Evolutionary conservation across 2,329 filamentous ascomycete genomes (phyloP), one percentile per base, ranked within the genome.

Genomic region (Dothideomycetes sp.): DNA sequence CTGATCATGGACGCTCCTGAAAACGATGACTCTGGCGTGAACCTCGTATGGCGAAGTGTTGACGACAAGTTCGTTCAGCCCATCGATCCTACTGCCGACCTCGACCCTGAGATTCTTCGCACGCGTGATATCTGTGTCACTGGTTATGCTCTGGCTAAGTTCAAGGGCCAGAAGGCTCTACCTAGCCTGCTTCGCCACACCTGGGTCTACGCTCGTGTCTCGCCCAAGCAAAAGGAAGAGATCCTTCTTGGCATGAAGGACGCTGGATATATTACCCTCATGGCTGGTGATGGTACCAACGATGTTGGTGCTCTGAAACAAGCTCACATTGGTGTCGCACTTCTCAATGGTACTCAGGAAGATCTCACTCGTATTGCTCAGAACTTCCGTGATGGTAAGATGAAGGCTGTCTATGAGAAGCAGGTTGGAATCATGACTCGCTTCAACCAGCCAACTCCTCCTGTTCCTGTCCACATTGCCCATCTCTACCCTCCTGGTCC

Each of bases 341-440:
- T 98, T 36, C 77, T 98, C 50, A 98, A 98, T 62, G 91, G 91
- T 47, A 93, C 88, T 2, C 81, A 79, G 49, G 84, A 96, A 16
- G 91, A 96, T 58, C 73, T 98, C 39, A 81, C 79, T 41, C 87
- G 81, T 59, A 98, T 98, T 52, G 81, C 84, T 18, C 91, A 96
- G 56, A 88, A 98, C 62, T 81, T 83, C 54, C 82, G 91, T 51
- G 94, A 87, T 61, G 94, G 82, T 31, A 94, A 87, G 72, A 93
- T 98, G 84, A 96, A 95, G 72, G 88, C 95, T 49, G 77, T 98
- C 48, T 98, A 98, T 59, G 86, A 96, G 67, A 96, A 98, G 70
- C 91, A 98, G 61, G 75, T 83, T 41, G 70, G 79, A 34, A 73
- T 98, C 60, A 95, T 98, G 85, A 76, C 82, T 57, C 78, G 89